Evolutionary conservation across 805 yeast genomes (phyloP), one percentile per base, ranked within the genome.

Genomic region (Candida gorgasii): DNA sequence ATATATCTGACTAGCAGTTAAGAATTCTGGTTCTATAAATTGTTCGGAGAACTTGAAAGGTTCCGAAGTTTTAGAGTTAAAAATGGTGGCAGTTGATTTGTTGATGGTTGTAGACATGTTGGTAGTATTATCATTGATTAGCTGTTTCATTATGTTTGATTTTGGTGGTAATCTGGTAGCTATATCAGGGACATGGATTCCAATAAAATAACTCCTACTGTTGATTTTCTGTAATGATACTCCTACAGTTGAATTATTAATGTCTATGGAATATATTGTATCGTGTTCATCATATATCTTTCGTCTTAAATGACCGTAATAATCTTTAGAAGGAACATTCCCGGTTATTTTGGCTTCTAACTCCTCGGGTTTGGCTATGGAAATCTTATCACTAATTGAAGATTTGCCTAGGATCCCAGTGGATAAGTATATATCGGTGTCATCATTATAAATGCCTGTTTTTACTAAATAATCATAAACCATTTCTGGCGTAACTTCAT

Each of bases 131-230:
- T 29, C 27, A 17, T 28, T 36, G 26, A 41, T 23, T 5, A 41
- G 17, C 8, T 28, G 24, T 16, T 43, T 42, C 39, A 61, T 57
- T 2, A 56, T 26, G 4, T 45, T 39, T 17, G 60, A 51, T 16
- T 47, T 50, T 1, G 76, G 76, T 2, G 59, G 15, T 4, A 72
- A 26, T 36, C 52, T 61, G 1, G 73, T 53, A 8, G 64, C 63
- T 4, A 69, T 40, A 49, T 74, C 78, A 3, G 76, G 73, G 7
- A 74, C 48, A 49, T 74, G 78, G 6, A 74, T 42, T 40, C 67
- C 63, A 8, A 73, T 38, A 4, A 47, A 35, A 43, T 64, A 62
- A 40, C 63, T 65, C 29, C 75, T 49, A 8, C 69, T 48, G 47
- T 65, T 69, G 35, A 63, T 45, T 38, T 62, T 61, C 34, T 61